Evolutionary conservation across 2,329 filamentous ascomycete species (phyloP).

Genomic region (Rutstroemia sydowiana): DNA sequence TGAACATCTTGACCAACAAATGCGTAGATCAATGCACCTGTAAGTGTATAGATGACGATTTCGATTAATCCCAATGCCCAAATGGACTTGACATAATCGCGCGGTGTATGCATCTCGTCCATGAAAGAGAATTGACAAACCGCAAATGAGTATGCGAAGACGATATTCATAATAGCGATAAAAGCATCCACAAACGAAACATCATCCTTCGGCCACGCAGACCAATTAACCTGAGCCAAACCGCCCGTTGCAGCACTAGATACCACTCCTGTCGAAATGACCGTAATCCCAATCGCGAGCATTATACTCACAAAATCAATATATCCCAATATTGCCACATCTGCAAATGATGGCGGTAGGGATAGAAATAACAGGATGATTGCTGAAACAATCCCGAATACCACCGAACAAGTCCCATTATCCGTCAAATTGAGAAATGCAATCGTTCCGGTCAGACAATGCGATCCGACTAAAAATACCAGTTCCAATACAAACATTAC

Average conservation of each 20-base stretch:
- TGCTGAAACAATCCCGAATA: background rate
- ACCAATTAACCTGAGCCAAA: conserved; percentile 15
- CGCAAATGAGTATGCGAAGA: conserved; percentile 43
- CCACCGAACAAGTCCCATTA: conserved; percentile 29
- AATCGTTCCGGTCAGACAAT: conserved; percentile 53
- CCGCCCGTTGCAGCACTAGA: background rate
- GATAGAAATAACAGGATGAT: conserved; percentile 43
- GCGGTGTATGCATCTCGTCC: conserved; percentile 31
- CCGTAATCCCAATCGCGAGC: no score
- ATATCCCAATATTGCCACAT: conserved; percentile 41
- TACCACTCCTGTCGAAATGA: conserved; percentile 28
- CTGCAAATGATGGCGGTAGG: conserved; percentile 49
- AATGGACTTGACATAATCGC: conserved; percentile 31
- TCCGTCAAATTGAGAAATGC: conserved; percentile 50
- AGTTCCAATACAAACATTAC: conserved; percentile 45
- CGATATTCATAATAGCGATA: conserved; percentile 47
- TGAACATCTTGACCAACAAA: conserved; percentile 48
- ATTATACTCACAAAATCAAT: no score
- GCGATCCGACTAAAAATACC: conserved; percentile 55
- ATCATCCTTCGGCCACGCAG: conserved; percentile 24
- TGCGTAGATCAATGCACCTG: conserved; percentile 52
- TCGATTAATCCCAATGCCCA: conserved; percentile 44
- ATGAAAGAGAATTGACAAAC: conserved; percentile 22
- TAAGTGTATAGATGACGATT: conserved; percentile 48
- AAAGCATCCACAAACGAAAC: conserved; percentile 40